Percentiles rank a stretch among this genome's conserved stretches.
These are phyloP conservation scores for Alternaria arborescens DNA, from an alignment of 2,329 filamentous ascomycete species.

Conservation along the genomic window DNA sequence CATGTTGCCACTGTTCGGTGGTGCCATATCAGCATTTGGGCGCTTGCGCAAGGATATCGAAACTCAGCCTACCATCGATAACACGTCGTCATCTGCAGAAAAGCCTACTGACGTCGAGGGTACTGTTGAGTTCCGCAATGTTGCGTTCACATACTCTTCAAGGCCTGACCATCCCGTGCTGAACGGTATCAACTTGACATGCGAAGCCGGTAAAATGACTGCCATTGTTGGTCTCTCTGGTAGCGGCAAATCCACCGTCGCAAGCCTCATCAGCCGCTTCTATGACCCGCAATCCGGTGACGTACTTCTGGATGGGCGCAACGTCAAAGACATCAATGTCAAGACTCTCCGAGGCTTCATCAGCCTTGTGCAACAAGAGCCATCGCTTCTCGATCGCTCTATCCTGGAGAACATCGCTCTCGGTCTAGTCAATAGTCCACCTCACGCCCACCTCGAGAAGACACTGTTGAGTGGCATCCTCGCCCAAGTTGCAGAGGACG, in stretches of 20 bases:
- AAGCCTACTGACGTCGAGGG: conserved; percentile 56
- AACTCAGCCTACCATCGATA: conserved; percentile 52
- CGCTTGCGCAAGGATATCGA: conserved; percentile 68
- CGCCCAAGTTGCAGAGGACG: conserved; percentile 60
- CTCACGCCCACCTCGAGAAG: conserved; percentile 53
- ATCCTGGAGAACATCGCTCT: conserved; percentile 64
- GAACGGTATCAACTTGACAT: conserved; percentile 47
- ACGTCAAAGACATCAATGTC: conserved; percentile 51
- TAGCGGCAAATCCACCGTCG: conserved; percentile 55
- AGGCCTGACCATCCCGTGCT: conserved; percentile 52
- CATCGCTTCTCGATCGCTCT: conserved; percentile 60
- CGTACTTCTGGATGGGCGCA: conserved; percentile 63
- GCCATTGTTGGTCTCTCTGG: conserved; percentile 56
- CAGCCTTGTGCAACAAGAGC: conserved; percentile 61
- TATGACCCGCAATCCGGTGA: conserved; percentile 63
- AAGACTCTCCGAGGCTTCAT: conserved; percentile 49
- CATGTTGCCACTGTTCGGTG: conserved; percentile 60
- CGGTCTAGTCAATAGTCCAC: conserved; percentile 57
- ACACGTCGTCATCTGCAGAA: conserved; percentile 41
- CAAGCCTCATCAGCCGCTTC: conserved; percentile 48
- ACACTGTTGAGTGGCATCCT: conserved; percentile 61
- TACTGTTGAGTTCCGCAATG: conserved; percentile 49
- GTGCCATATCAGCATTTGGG: conserved; percentile 63
- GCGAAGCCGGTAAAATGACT: conserved; percentile 51
- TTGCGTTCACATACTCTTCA: conserved; percentile 55